Percentiles rank a stretch among this genome's conserved stretches.
phyloP scores from a whole-genome alignment of 148 eudicot species.

The Selenicereus undatus region DNA sequence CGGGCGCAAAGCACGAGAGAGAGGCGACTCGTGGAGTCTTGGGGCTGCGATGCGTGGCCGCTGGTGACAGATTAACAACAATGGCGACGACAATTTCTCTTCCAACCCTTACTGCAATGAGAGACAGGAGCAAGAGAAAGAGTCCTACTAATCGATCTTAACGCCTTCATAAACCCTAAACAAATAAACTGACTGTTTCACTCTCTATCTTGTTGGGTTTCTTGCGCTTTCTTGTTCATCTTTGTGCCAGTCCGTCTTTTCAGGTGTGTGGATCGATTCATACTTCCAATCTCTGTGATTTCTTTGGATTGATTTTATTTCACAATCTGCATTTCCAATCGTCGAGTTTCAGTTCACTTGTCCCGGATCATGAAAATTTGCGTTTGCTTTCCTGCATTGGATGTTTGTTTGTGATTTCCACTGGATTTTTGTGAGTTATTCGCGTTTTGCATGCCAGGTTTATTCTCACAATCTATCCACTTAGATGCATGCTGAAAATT shows the following conservation, averaged over 20 bases:
- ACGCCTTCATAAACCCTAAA: neutral
- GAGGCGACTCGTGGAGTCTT: slow-evolving; percentile 34
- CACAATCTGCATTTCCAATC: slow-evolving; percentile 5
- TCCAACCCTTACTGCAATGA: neutral
- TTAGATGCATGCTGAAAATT: neutral
- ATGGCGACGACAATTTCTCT: slow-evolving; percentile 7
- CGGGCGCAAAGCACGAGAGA: neutral
- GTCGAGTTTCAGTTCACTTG: neutral
- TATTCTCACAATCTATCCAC: neutral
- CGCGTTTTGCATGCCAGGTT: neutral
- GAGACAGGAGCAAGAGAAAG: neutral
- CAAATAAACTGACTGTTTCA: neutral
- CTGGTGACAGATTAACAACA: slow-evolving; percentile 13
- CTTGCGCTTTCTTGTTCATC: neutral
- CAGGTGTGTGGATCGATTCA: slow-evolving; percentile 8
- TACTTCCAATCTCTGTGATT: neutral
- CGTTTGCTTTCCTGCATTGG: no score
- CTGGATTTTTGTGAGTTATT: neutral
- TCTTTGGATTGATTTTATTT: neutral
- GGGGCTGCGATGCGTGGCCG: slow-evolving; percentile 43
- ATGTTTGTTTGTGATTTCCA: neutral
- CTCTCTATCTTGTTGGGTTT: neutral
- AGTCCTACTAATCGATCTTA: neutral
- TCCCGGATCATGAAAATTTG: neutral
- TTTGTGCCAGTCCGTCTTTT: neutral